phyloP scores from a whole-genome alignment of 164 flowering plant genomes.

The Magnolia sinica region DNA sequence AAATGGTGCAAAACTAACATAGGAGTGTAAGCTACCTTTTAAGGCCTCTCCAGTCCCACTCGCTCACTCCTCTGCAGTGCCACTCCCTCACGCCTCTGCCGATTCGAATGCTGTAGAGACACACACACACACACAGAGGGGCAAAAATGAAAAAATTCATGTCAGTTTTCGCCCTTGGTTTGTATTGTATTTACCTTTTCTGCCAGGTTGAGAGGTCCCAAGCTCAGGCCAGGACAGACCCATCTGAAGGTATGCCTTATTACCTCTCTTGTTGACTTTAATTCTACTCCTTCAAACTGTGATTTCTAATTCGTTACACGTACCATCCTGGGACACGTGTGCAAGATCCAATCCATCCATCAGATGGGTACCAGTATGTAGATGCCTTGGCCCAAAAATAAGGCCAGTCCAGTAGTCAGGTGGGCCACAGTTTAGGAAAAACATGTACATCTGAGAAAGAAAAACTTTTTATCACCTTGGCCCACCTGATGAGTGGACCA shows the following conservation, averaged over 20 bases:
- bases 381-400: too few relatives aligned
- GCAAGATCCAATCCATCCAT: neutral
- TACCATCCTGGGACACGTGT: neutral
- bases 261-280: neutral
- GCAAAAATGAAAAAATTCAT: too few relatives aligned
- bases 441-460: neutral
- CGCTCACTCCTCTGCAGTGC: too few relatives aligned
- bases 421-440: neutral
- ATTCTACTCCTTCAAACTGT: neutral
- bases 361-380: neutral
- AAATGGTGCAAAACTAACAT: too few relatives aligned
- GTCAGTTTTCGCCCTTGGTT: neutral
- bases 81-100: too few relatives aligned
- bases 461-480: neutral
- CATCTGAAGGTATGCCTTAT: constrained; percentile 1
- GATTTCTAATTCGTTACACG: neutral
- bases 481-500: too few relatives aligned
- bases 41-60: too few relatives aligned
- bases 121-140: too few relatives aligned
- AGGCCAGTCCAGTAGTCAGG: neutral
- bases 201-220: neutral
- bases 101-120: too few relatives aligned
- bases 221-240: constrained; percentile 2
- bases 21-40: too few relatives aligned
- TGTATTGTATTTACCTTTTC: neutral